Evolutionary conservation across 192 early-diverging fungal species (phyloP).

Genomic region (Mortierella claussenii): DNA sequence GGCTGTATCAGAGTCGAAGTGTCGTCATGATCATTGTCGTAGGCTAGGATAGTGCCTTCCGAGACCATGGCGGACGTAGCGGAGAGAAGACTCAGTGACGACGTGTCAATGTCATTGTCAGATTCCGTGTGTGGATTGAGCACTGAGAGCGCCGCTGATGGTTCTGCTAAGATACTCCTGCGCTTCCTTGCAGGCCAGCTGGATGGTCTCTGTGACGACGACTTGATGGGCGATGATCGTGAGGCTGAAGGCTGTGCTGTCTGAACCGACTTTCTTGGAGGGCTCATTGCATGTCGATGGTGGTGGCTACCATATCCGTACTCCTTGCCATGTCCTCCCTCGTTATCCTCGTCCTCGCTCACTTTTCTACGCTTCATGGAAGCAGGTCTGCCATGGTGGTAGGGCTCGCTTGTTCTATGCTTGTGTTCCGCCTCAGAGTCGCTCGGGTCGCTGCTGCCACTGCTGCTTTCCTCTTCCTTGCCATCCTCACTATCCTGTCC

Average conservation of each 20-base stretch:
- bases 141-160: slow-evolving; percentile 1
- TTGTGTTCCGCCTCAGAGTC: not conserved
- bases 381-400: slow-evolving; percentile 3
- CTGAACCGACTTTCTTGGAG: too few relatives aligned
- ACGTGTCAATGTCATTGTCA: slow-evolving; percentile 18
- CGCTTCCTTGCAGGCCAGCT: slow-evolving; percentile 26
- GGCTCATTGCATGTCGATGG: too few relatives aligned
- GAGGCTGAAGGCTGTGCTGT: not conserved
- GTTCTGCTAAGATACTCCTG: slow-evolving; percentile 14
- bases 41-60: not conserved
- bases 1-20: not conserved
- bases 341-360: slow-evolving; percentile 9
- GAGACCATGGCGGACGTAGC: slow-evolving; percentile 35
- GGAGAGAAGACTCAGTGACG: slow-evolving; percentile 36
- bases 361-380: slow-evolving; percentile 28
- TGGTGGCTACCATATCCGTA: not conserved
- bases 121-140: not conserved
- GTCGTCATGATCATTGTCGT: not conserved
- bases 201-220: slow-evolving; percentile 9
- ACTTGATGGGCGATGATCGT: not conserved
- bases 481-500: not conserved
- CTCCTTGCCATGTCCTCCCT: not conserved
- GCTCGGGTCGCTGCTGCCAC: not conserved
- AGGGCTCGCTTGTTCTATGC: not conserved
- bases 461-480: not conserved